Percentiles rank a stretch among this genome's conserved stretches.
phyloP scores from a whole-genome alignment of 495 filamentous ascomycete genomes.

The Podospora australis region DNA sequence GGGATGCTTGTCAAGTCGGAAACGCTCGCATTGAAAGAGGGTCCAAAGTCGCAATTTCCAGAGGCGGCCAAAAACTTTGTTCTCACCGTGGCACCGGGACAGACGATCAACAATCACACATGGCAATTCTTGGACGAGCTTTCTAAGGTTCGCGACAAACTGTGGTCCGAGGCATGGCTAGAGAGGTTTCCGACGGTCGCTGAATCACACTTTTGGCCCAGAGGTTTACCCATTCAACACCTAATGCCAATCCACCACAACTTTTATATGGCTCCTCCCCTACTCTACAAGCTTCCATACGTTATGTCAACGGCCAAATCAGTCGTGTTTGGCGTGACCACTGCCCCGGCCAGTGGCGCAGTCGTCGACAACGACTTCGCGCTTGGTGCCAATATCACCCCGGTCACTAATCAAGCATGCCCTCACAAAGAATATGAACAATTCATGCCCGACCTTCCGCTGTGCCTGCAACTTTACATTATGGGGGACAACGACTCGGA shows the following conservation, averaged over 20 bases:
- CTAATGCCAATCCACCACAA: background rate
- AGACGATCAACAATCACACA: background rate
- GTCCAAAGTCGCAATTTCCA: too few species aligned
- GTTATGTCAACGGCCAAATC: slow-evolving; percentile 10
- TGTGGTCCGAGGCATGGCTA: slow-evolving; percentile 15
- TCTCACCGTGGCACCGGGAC: too few species aligned
- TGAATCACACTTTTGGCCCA: slow-evolving; percentile 17
- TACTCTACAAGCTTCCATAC: slow-evolving; percentile 16
- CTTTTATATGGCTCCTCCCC: too few species aligned
- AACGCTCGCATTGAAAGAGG: slow-evolving; percentile 10
- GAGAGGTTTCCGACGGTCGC: slow-evolving; percentile 1
- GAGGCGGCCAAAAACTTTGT: too few species aligned
- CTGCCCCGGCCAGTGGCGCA: too few species aligned
- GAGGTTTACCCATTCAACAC: slow-evolving; percentile 20
- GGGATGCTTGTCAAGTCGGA: slow-evolving; percentile 16
- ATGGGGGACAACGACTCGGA: too few species aligned
- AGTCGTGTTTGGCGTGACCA: slow-evolving; percentile 22
- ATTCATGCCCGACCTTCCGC: too few species aligned
- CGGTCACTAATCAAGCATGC: too few species aligned
- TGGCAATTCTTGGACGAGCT: slow-evolving; percentile 19
- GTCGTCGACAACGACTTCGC: too few species aligned
- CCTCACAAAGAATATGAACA: too few species aligned
- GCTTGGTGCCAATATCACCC: too few species aligned
- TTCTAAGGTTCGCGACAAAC: slow-evolving; percentile 14
- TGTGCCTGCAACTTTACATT: too few species aligned